Base-by-base conservation (phyloP, 352 stramenopile genomes). In the Phytopythium kandeliae region DNA sequence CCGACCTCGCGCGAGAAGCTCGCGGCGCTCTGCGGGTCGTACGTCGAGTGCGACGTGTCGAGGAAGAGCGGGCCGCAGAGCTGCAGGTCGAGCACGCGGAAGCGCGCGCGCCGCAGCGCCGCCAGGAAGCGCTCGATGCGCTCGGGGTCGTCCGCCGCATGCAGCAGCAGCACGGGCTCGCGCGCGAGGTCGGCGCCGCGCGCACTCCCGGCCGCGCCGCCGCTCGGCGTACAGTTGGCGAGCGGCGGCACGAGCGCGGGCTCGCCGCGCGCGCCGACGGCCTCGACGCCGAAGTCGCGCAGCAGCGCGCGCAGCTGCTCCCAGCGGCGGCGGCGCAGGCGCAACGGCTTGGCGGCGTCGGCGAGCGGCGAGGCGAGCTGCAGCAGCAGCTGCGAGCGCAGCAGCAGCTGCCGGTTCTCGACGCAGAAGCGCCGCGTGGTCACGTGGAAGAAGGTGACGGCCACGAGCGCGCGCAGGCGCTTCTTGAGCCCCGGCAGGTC, bases 391-490 rank as follows among this genome's bases (percentile, higher is more conserved):
- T 90, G 79, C 1, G 74, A 85, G 19, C 76, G 74, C 41, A 90
- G 51, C 38, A 90, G 49, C 17, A 85, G 59, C 45, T 87, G 72
- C 26, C 85, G 67, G 62, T 79, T 86, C 47, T 76, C 57, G 22
- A 87, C 58, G 30, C 76, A 88, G 26, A 79, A 82, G 19, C 60
- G 58, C 61, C 81, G 66, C 21, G 71, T 85, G 30, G 79, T 91
- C 46, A 89, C 68, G 50, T 91, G 79, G 67, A 88, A 87, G 54
- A 91, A 91, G 15, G 79, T 87, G 43, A 91, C 64, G 48, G 63
- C 74, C 43, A 91, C 79, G 3, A 91, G 71, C 22, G 77, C 63
- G 2, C 69, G 62, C 24, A 89, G 71, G 0, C 77, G 69, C 33
- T 72, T 80, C 56, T 86, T 71, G 30, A 91, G 65, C 24, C 59